These are phyloP conservation scores for Aspergillus cavernicola DNA, from an alignment of 495 filamentous ascomycete genomes.

Conservation along the genomic window DNA sequence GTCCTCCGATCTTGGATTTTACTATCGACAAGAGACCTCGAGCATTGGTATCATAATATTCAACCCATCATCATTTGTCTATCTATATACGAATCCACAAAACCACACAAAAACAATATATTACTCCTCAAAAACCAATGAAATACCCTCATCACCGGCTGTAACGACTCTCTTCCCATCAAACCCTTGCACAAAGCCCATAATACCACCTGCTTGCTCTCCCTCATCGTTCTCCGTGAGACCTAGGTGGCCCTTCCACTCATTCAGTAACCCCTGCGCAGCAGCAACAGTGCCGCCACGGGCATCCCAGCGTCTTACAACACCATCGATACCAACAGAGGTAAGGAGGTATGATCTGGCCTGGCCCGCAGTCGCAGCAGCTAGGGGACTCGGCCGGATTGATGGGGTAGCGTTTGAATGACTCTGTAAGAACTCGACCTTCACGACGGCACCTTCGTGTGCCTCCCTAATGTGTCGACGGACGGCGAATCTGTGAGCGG, in stretches of 20 bases:
- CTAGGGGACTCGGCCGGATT: constrained; percentile 22
- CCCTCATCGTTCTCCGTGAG: constrained; percentile 66
- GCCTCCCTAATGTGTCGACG: constrained; percentile 74
- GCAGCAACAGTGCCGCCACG: constrained; percentile 68
- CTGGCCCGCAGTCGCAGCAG: constrained; percentile 24
- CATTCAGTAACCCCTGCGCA: constrained; percentile 61
- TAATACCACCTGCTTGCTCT: constrained; percentile 66
- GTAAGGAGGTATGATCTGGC: constrained; percentile 64
- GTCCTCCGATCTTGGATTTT: background rate
- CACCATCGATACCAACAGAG: constrained; percentile 79
- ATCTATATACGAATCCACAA: constrained; percentile 8
- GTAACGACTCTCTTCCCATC: constrained; percentile 68
- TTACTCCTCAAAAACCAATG: constrained; percentile 60
- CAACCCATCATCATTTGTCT: constrained; percentile 3
- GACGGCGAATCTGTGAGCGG: constrained; percentile 74
- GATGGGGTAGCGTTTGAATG: constrained; percentile 17
- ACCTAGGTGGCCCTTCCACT: constrained; percentile 80
- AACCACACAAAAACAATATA: background rate
- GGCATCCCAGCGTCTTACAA: constrained; percentile 81
- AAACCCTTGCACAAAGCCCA: constrained; percentile 82
- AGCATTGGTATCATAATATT: background rate
- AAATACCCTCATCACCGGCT: constrained; percentile 80
- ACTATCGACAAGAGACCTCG: background rate
- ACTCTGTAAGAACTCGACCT: constrained; percentile 77
- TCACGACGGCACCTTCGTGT: constrained; percentile 81